Evolutionary conservation across 805 yeast species (phyloP).

Genomic region (Saccharomycopsis selenospora): DNA sequence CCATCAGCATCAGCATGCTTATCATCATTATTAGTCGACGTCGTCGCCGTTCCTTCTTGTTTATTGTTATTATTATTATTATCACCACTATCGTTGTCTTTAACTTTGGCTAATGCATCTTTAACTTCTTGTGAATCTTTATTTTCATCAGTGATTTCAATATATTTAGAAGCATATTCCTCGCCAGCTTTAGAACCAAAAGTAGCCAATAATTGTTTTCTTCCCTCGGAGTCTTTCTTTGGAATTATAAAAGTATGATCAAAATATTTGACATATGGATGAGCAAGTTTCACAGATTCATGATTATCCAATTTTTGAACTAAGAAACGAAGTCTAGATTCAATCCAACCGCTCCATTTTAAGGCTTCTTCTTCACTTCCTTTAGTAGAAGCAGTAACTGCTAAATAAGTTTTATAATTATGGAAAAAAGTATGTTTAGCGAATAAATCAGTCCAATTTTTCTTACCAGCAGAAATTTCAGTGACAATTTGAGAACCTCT

Average conservation of each 20-base stretch:
- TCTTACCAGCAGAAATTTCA: slow-evolving; percentile 56
- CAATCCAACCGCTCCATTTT: slow-evolving; percentile 91
- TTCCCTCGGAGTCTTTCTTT: slow-evolving; percentile 45
- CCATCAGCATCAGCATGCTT: slow-evolving; percentile 23
- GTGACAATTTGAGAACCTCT: slow-evolving; percentile 69
- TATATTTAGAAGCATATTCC: slow-evolving; percentile 30
- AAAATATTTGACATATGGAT: slow-evolving; percentile 80
- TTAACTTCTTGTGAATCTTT: slow-evolving; percentile 30
- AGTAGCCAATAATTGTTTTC: slow-evolving; percentile 47
- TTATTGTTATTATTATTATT: background rate
- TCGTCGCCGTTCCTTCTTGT: background rate
- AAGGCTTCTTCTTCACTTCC: slow-evolving; percentile 74
- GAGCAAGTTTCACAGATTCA: slow-evolving; percentile 74
- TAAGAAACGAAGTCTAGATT: slow-evolving; percentile 72
- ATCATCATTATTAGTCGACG: slow-evolving; percentile 14
- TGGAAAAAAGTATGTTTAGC: slow-evolving; percentile 75
- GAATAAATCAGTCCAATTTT: slow-evolving; percentile 70
- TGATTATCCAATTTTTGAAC: slow-evolving; percentile 77
- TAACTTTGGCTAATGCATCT: slow-evolving; percentile 19
- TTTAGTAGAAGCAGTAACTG: slow-evolving; percentile 70
- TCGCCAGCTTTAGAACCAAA: slow-evolving; percentile 59
- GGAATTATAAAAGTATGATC: slow-evolving; percentile 40
- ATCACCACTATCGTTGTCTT: slow-evolving; percentile 18
- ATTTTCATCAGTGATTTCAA: slow-evolving; percentile 32
- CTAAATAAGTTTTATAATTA: slow-evolving; percentile 78